Conservation (phyloP, 495 filamentous ascomycete genomes). For the Neurospora pannonica region DNA sequence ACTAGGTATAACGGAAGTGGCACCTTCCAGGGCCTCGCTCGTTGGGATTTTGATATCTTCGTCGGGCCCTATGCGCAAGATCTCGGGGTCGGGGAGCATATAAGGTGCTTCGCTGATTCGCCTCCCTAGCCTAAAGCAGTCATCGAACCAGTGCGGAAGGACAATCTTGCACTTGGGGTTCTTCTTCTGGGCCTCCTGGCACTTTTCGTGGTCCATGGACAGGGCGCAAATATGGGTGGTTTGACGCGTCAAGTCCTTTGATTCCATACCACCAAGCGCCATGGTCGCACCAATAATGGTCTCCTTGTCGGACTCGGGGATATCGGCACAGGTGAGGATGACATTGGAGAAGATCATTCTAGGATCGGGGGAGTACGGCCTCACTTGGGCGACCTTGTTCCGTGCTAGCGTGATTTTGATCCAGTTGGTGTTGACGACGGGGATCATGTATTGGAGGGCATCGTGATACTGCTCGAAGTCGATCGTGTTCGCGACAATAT, state of each 20-base stretch:
- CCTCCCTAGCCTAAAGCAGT: slow-evolving; percentile 83
- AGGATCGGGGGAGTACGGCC: slow-evolving; percentile 84
- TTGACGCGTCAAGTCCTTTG: slow-evolving; percentile 52
- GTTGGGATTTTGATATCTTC: slow-evolving; percentile 44
- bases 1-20: slow-evolving; percentile 55
- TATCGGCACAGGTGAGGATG: slow-evolving; percentile 62
- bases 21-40: slow-evolving; percentile 61
- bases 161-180: slow-evolving; percentile 68
- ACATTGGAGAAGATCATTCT: slow-evolving; percentile 81
- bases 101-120: slow-evolving; percentile 85
- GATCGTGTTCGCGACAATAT: slow-evolving; percentile 74
- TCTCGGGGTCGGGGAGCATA: slow-evolving; percentile 75
- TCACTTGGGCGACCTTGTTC: slow-evolving; percentile 60
- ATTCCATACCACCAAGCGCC: slow-evolving; percentile 80
- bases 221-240: slow-evolving; percentile 88
- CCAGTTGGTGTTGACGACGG: slow-evolving; percentile 82
- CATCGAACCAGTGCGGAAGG: slow-evolving; percentile 98
- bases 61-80: slow-evolving; percentile 46
- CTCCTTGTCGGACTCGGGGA: slow-evolving; percentile 84
- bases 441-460: slow-evolving; percentile 61
- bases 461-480: slow-evolving; percentile 79
- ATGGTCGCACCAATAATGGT: slow-evolving; percentile 83
- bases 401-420: slow-evolving; percentile 57
- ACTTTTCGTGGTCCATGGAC: slow-evolving; percentile 63
- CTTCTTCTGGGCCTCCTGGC: slow-evolving; percentile 50